Evolutionary conservation across 1,284 basidiomycete genomes (phyloP), one percentile per base, ranked within the genome.

Genomic region (Tilletia caries): DNA sequence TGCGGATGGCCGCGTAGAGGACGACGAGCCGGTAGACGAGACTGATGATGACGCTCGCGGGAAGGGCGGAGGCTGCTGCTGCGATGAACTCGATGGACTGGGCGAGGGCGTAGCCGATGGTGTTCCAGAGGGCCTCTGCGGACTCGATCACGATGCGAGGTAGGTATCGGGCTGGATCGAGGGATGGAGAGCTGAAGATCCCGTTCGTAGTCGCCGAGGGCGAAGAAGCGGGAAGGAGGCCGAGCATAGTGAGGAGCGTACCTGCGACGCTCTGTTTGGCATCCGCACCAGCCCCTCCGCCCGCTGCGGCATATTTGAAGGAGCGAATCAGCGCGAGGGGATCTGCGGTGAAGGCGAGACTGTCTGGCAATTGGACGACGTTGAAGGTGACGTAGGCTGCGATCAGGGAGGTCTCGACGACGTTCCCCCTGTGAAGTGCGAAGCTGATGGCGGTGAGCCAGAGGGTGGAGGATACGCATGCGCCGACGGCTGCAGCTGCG

Each of bases 401-500:
- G 72, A 83, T 81, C 48, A 83, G 71, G 15, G 71, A 70, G 18
- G 81, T 83, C 68, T 83, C 81, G 54, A 83, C 77, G 58, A 83
- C 81, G 65, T 83, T 82, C 29, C 79, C 81, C 66, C 78, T 77
- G 13, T 76, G 71, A 6, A 82, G 76, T n/a, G 77, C 79, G 32
- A 83, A 80, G 1, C 80, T 79, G 64, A 83, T 81, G 15, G 75
- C 80, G 25, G 80, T 79, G 48, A 83, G 75, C 80, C 80, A 83
- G 43, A 81, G 44, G 2, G 79, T 79, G 3, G 74, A 75, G 8
- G 76, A 72, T 50, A 83, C 70, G 18, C 74, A 76, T 10, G 76
- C 79, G 62, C 80, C 81, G 34, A 80, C 80, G 13, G 78, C 79
- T 3, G 80, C 75, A 0, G 79, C 77, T 2, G 76, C 75, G 13